Evolutionary conservation across 1,139 yeast species (phyloP).

Genomic region (Lodderomyces parapsilosis): DNA sequence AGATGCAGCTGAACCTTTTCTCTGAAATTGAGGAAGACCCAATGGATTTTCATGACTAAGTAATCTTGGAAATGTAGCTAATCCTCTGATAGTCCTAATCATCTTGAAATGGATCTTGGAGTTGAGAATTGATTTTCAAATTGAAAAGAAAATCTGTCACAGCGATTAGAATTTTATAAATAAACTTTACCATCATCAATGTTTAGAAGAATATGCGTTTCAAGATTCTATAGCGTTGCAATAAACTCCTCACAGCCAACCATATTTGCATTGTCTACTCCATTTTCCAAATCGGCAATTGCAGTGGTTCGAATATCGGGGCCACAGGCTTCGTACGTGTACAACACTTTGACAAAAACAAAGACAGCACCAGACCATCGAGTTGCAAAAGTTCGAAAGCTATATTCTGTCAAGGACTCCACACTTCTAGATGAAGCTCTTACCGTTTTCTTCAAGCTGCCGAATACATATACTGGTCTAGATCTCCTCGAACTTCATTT

Average conservation of each 20-base stretch:
- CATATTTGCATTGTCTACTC: slow-evolving; percentile 86
- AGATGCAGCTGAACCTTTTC: slow-evolving; percentile 16
- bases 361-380: slow-evolving; percentile 47
- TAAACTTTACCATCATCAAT: not conserved
- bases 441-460: slow-evolving; percentile 65
- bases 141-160: no score
- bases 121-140: no score
- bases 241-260: slow-evolving; percentile 46
- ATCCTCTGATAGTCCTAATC: not conserved
- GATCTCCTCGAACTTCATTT: slow-evolving; percentile 82
- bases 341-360: slow-evolving; percentile 44
- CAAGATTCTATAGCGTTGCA: slow-evolving; percentile 1
- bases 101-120: no score
- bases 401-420: slow-evolving; percentile 41
- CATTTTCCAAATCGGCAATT: slow-evolving; percentile 78
- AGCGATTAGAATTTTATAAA: no score
- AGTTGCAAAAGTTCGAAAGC: slow-evolving; percentile 53
- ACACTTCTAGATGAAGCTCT: slow-evolving; percentile 73
- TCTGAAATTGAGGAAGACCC: slow-evolving; percentile 50
- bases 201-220: not conserved
- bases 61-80: not conserved
- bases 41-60: slow-evolving; percentile 31
- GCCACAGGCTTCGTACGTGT: slow-evolving; percentile 49
- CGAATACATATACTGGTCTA: slow-evolving; percentile 91
- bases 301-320: slow-evolving; percentile 88